Evolutionary conservation across 768 basidiomycete species (phyloP).

Genomic region (Suillus weaverae): DNA sequence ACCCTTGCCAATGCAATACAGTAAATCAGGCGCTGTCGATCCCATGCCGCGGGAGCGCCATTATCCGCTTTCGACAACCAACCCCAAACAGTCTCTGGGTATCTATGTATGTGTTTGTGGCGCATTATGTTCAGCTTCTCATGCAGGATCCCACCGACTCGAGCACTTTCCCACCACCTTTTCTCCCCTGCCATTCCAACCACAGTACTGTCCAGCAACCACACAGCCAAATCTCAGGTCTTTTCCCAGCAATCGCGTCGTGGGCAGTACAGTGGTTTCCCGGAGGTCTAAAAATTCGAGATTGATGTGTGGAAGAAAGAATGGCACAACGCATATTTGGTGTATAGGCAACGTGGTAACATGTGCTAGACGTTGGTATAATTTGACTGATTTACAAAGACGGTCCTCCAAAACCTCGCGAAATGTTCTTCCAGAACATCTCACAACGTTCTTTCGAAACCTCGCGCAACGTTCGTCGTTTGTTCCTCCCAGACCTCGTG

Average conservation of each 20-base stretch:
- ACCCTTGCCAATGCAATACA: conserved; percentile 54
- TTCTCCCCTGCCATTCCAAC: conserved; percentile 10
- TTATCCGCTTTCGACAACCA: conserved; percentile 12
- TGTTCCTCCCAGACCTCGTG: not conserved
- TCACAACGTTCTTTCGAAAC: not conserved
- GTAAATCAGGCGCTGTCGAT: conserved; percentile 36
- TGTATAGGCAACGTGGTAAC: not conserved
- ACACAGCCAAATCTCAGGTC: conserved; percentile 5
- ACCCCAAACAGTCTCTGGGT: conserved; percentile 17
- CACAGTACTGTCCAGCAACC: conserved; percentile 5
- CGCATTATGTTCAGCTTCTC: not conserved
- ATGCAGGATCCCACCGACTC: conserved; percentile 36
- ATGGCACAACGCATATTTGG: no score
- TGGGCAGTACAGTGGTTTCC: conserved; percentile 20
- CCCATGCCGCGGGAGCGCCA: conserved; percentile 15
- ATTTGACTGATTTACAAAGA: not conserved
- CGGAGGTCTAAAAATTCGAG: conserved; percentile 22
- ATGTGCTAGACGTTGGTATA: not conserved
- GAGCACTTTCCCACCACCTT: conserved; percentile 34
- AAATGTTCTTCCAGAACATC: not conserved
- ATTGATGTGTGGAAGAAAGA: not conserved
- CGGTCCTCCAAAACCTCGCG: not conserved
- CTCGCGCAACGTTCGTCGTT: not conserved
- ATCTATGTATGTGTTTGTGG: conserved; percentile 19
- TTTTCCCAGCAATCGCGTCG: conserved; percentile 11